Evolutionary conservation across 2,329 filamentous ascomycete genomes (phyloP).

Genomic region (Phialophora tarda): DNA sequence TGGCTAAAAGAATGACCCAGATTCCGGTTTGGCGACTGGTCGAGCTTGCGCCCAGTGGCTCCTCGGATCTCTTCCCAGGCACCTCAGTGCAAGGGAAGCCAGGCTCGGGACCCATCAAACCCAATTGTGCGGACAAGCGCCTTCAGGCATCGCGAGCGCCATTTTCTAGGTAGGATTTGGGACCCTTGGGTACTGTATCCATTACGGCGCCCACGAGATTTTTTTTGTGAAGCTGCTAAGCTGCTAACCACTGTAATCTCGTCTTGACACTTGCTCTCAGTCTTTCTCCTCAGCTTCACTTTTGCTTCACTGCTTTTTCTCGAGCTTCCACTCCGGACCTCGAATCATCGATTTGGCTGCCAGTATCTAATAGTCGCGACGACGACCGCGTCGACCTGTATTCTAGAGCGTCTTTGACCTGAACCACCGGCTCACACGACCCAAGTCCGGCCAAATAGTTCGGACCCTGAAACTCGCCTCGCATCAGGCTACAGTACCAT

Average conservation of each 20-base stretch:
- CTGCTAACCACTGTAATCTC: neutral
- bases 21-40: slow-evolving; percentile 10
- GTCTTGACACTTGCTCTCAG: slow-evolving; percentile 6
- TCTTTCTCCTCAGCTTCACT: slow-evolving; percentile 1
- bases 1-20: slow-evolving; percentile 7
- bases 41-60: slow-evolving; percentile 5
- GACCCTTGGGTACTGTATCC: slow-evolving; percentile 2
- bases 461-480: slow-evolving; percentile 9
- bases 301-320: neutral
- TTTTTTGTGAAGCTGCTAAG: slow-evolving; percentile 11
- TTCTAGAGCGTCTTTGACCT: neutral
- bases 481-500: slow-evolving; percentile 18
- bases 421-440: slow-evolving; percentile 15
- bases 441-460: slow-evolving; percentile 1
- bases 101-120: neutral
- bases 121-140: slow-evolving; percentile 1
- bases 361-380: neutral
- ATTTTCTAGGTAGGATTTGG: slow-evolving; percentile 15
- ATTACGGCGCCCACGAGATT: slow-evolving; percentile 16
- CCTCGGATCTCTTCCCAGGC: slow-evolving; percentile 4
- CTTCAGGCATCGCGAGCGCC: slow-evolving; percentile 9
- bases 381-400: neutral
- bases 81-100: neutral
- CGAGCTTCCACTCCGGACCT: neutral
- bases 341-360: neutral